Percentiles rank a stretch among this genome's conserved stretches.
phyloP scores from a whole-genome alignment of 2,329 filamentous ascomycete genomes.

The Penicillium sp. region DNA sequence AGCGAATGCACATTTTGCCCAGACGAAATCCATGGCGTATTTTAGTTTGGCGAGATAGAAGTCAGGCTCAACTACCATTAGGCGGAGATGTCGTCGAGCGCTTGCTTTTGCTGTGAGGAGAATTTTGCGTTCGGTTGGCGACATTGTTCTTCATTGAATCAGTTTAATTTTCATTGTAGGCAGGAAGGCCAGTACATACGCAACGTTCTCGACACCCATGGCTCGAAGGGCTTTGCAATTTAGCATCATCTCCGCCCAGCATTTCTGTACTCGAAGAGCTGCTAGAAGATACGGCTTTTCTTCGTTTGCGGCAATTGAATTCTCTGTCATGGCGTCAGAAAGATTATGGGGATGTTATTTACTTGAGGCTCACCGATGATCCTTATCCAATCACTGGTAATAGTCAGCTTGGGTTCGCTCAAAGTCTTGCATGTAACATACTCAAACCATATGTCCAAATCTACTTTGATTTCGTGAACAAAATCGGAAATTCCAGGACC shows the following conservation, averaged over 20 bases:
- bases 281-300: slow-evolving; percentile 43
- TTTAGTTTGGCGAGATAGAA: slow-evolving; percentile 53
- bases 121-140: slow-evolving; percentile 48
- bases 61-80: slow-evolving; percentile 48
- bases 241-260: slow-evolving; percentile 56
- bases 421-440: slow-evolving; percentile 12
- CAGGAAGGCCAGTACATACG: slow-evolving; percentile 21
- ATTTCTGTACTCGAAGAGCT: slow-evolving; percentile 54
- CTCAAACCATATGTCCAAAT: slow-evolving; percentile 53
- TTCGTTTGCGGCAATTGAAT: slow-evolving; percentile 25
- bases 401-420: slow-evolving; percentile 3
- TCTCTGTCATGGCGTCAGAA: slow-evolving; percentile 21
- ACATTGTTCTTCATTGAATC: slow-evolving; percentile 44
- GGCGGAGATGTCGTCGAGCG: slow-evolving; percentile 52
- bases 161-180: not conserved
- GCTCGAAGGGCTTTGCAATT: slow-evolving; percentile 53
- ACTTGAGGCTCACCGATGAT: slow-evolving; percentile 30
- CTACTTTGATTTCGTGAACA: slow-evolving; percentile 48
- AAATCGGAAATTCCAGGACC: slow-evolving; percentile 42
- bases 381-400: slow-evolving; percentile 35
- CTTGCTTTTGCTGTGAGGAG: slow-evolving; percentile 53
- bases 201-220: slow-evolving; percentile 53
- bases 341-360: not conserved
- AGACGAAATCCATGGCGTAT: slow-evolving; percentile 60
- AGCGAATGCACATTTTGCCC: slow-evolving; percentile 61